Evolutionary conservation across 2,329 filamentous ascomycete genomes (phyloP).

Genomic region (Cladophialophora yegresii): DNA sequence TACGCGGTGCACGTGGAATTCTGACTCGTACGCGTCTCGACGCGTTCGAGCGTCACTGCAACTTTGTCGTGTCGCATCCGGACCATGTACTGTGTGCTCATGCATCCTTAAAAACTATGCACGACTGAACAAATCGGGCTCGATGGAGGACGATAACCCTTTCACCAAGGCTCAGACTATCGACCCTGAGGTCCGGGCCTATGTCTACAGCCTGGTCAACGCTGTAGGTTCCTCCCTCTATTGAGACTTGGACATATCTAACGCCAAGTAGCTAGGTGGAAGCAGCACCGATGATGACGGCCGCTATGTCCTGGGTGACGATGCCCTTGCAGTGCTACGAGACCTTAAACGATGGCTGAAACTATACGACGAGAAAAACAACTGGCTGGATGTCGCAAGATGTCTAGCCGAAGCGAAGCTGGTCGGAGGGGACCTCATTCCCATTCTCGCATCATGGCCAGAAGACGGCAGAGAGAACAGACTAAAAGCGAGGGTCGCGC

Average conservation of each 20-base stretch:
- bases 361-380: conserved; percentile 88
- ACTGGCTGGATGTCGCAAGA: conserved; percentile 90
- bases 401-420: conserved; percentile 90
- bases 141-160: conserved; percentile 48
- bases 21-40: conserved; percentile 9
- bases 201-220: conserved; percentile 90
- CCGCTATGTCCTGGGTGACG: conserved; percentile 85
- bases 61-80: background rate
- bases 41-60: background rate
- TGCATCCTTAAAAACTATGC: background rate
- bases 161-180: conserved; percentile 61
- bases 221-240: conserved; percentile 64
- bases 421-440: conserved; percentile 84
- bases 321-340: conserved; percentile 85
- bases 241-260: conserved; percentile 31
- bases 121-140: conserved; percentile 11
- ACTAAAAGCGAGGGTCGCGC: conserved; percentile 73
- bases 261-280: conserved; percentile 71
- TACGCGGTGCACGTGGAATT: background rate
- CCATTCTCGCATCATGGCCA: conserved; percentile 82
- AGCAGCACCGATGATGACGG: conserved; percentile 76
- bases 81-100: background rate
- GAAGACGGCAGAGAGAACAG: conserved; percentile 71
- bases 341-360: conserved; percentile 95
- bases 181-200: conserved; percentile 87